A percentile compares a stretch with the other conserved stretches of the same genome.
phyloP scores from a whole-genome alignment of 768 basidiomycete species.

The Rhizopogon salebrosus region DNA sequence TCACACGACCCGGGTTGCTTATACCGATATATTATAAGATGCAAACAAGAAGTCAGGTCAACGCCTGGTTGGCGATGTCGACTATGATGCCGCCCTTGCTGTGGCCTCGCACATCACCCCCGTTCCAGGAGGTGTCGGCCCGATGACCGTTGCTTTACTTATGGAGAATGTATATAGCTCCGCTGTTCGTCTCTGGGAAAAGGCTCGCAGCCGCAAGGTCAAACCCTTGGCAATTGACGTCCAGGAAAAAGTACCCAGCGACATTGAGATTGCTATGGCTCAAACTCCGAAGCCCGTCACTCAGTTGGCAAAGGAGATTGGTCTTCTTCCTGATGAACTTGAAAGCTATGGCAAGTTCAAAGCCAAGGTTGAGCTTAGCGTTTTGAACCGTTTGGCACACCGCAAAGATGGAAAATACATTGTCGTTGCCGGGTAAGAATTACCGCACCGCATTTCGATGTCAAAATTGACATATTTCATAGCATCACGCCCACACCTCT shows the following conservation, averaged over 20 bases:
- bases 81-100: conserved; percentile 68
- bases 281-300: conserved; percentile 89
- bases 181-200: conserved; percentile 77
- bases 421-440: conserved; percentile 78
- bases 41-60: conserved; percentile 90
- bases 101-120: conserved; percentile 93
- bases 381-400: conserved; percentile 79
- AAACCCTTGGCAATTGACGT: conserved; percentile 77
- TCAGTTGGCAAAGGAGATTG: conserved; percentile 83
- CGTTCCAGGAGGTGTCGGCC: conserved; percentile 97
- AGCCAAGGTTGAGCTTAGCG: conserved; percentile 90
- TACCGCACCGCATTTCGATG: background rate
- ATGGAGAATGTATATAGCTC: conserved; percentile 92
- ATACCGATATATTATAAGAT: conserved; percentile 42
- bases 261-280: conserved; percentile 94
- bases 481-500: conserved; percentile 96
- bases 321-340: conserved; percentile 78
- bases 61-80: conserved; percentile 93
- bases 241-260: conserved; percentile 84
- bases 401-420: conserved; percentile 95
- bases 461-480: conserved; percentile 7
- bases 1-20: background rate
- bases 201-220: conserved; percentile 59
- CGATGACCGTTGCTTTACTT: conserved; percentile 99
- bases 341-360: conserved; percentile 96